Conservation (phyloP, 176 grass and related monocot species). For the Triticum urartu region DNA sequence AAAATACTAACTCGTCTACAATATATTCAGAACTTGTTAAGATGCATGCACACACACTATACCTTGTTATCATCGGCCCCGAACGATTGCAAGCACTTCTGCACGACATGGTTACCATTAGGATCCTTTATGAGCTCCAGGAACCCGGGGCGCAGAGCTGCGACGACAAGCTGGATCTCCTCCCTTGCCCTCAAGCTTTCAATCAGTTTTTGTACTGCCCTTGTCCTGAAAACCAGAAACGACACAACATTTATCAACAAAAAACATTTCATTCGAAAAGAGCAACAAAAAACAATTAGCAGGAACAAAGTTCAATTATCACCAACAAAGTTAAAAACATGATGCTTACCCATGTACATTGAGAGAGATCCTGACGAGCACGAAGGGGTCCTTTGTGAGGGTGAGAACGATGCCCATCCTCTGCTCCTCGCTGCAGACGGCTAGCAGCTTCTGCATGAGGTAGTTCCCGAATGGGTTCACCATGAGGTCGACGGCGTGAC, state of each 20-base stretch:
- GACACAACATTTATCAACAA: neutral
- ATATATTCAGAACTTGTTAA: neutral
- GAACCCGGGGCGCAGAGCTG: constrained; percentile 49
- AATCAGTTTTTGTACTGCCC: constrained; percentile 80
- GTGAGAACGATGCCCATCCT: constrained; percentile 51
- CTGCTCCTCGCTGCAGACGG: constrained; percentile 63
- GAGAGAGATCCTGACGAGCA: constrained; percentile 63
- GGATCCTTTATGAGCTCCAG: constrained; percentile 78
- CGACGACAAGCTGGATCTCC: constrained; percentile 55
- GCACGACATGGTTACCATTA: constrained; percentile 89
- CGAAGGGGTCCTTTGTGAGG: constrained; percentile 41
- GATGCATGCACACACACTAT: neutral
- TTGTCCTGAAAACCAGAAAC: constrained; percentile 51
- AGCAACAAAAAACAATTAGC: too few relatives aligned
- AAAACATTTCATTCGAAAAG: too few relatives aligned
- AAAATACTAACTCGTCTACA: too few relatives aligned
- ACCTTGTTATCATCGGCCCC: constrained; percentile 75
- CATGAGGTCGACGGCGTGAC: constrained; percentile 70
- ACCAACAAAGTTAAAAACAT: neutral
- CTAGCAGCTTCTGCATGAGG: constrained; percentile 89
- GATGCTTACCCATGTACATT: constrained; percentile 70
- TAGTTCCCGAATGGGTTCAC: constrained; percentile 87
- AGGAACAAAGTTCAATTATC: neutral
- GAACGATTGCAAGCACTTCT: constrained; percentile 64
- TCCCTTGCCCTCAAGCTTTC: constrained; percentile 59